Conservation (phyloP, 768 basidiomycete species). For the Sporobolomyces phaffii region DNA sequence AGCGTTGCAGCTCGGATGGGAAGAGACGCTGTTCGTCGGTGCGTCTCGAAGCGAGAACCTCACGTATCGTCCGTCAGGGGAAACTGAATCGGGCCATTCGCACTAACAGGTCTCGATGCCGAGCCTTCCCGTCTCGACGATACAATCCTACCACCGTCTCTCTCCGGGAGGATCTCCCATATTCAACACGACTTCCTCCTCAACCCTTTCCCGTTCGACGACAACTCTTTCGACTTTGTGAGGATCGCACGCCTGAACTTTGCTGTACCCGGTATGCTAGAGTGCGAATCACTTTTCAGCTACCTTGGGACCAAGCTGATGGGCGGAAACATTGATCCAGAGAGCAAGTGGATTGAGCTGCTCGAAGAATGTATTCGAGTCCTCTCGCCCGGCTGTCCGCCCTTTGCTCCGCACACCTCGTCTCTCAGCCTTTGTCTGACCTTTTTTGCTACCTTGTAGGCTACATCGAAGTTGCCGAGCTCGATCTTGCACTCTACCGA, state of each 20-base stretch:
- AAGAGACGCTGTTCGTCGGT: conserved; percentile 22
- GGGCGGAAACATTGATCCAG: no score
- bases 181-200: conserved; percentile 7
- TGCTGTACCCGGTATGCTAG: not conserved
- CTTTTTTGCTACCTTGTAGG: not conserved
- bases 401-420: not conserved
- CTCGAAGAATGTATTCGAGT: conserved; percentile 15
- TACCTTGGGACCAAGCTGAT: no score
- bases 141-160: not conserved
- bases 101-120: conserved; percentile 10
- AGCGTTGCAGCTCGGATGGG: not conserved
- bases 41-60: no score
- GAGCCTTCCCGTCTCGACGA: not conserved
- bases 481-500: not conserved
- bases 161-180: not conserved
- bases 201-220: conserved; percentile 2
- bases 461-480: conserved; percentile 19
- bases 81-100: not conserved
- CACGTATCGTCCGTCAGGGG: no score
- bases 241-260: not conserved
- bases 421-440: no score
- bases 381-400: conserved; percentile 6
- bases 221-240: conserved; percentile 22
- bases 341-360: not conserved
- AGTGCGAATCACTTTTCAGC: no score